Percentiles rank a stretch among this genome's conserved stretches.
phyloP scores from a whole-genome alignment of 192 early-diverging fungal species.

The Obelidium mucronatum region DNA sequence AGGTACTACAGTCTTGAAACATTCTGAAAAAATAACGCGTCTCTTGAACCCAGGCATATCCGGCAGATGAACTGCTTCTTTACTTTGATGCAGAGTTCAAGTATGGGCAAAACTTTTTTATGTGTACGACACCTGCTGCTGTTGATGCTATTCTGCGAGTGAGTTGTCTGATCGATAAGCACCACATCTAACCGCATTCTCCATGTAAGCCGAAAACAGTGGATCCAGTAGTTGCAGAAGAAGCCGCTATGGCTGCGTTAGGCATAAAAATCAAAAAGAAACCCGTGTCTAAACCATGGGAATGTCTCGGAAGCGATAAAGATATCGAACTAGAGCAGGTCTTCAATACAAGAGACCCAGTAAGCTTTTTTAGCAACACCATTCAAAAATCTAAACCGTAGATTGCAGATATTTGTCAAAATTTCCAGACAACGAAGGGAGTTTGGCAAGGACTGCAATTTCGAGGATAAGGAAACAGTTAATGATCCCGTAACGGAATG shows the following conservation, averaged over 20 bases:
- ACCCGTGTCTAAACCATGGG: slow-evolving; percentile 52
- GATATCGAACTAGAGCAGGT: slow-evolving; percentile 65
- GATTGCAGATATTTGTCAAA: slow-evolving; percentile 49
- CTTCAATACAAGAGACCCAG: slow-evolving; percentile 48
- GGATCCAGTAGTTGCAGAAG: slow-evolving; percentile 23
- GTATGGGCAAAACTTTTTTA: slow-evolving; percentile 68
- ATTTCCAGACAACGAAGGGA: slow-evolving; percentile 52
- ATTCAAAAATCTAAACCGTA: not conserved
- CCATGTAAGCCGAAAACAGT: slow-evolving; percentile 10
- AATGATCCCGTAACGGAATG: slow-evolving; percentile 57
- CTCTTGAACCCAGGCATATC: slow-evolving; percentile 62
- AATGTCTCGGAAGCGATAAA: slow-evolving; percentile 66
- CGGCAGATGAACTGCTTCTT: slow-evolving; percentile 63
- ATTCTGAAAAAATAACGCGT: too few species aligned
- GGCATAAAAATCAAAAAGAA: slow-evolving; percentile 46
- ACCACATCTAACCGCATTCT: not conserved
- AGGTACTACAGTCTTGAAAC: slow-evolving; percentile 42
- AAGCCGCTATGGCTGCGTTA: not conserved
- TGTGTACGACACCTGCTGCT: slow-evolving; percentile 50
- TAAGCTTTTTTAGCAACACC: slow-evolving; percentile 25
- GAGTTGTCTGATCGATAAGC: not conserved
- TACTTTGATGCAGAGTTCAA: slow-evolving; percentile 60
- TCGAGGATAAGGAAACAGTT: slow-evolving; percentile 59
- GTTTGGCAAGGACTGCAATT: slow-evolving; percentile 56
- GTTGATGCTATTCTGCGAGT: slow-evolving; percentile 55